A percentile compares a stretch with the other conserved stretches of the same genome.
Conservation (phyloP, 768 basidiomycete genomes). For the Boletales sp. region DNA sequence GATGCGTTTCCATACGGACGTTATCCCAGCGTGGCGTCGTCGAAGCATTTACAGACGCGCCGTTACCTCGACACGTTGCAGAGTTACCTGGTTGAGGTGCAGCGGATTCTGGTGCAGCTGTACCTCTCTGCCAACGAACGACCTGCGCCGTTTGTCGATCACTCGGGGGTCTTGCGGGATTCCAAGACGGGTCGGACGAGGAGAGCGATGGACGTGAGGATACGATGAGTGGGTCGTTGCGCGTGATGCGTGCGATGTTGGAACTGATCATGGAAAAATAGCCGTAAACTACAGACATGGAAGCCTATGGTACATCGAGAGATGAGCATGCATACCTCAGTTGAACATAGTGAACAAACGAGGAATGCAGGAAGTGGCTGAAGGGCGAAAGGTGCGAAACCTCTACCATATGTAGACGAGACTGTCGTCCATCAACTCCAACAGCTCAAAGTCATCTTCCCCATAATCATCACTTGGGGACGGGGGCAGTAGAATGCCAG, state of each 20-base stretch:
- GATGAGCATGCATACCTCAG: no score
- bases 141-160: constrained; percentile 77
- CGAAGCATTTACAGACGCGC: constrained; percentile 92
- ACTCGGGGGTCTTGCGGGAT: constrained; percentile 68
- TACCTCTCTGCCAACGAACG: constrained; percentile 84
- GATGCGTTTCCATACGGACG: no score
- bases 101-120: constrained; percentile 74
- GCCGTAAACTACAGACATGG: no score
- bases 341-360: no score
- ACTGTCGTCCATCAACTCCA: no score
- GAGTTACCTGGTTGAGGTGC: constrained; percentile 78
- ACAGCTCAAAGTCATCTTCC: no score
- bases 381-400: no score
- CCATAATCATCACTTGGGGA: no score
- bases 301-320: no score
- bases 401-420: no score
- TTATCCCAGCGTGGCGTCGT: constrained; percentile 77
- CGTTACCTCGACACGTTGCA: constrained; percentile 85
- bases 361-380: no score
- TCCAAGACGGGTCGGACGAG: constrained; percentile 69
- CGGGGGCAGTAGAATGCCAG: no score
- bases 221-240: constrained; percentile 53
- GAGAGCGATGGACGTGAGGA: constrained; percentile 45
- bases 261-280: constrained; percentile 8
- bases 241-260: background rate